A percentile compares a stretch with the other conserved stretches of the same genome.
Evolutionary conservation across 306 rosid genomes (phyloP).

Genomic region (Glycyrrhiza uralensis): DNA sequence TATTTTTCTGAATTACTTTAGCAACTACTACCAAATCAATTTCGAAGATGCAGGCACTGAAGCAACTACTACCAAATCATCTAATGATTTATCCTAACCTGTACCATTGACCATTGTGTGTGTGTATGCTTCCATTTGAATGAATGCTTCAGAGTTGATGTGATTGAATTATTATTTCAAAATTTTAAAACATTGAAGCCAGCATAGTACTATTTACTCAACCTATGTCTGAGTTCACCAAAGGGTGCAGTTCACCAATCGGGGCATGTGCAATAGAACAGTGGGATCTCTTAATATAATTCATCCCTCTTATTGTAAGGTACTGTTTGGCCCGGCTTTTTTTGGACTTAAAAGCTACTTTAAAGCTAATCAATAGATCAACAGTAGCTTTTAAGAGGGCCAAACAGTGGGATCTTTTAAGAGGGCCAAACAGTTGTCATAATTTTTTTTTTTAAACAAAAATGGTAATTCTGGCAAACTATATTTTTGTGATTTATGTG

Average conservation of each 20-base stretch:
- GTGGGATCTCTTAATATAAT: not conserved
- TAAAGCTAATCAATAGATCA: too few relatives aligned
- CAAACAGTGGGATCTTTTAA: too few relatives aligned
- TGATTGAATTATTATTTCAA: not conserved
- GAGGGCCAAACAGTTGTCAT: too few relatives aligned
- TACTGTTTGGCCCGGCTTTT: too few relatives aligned
- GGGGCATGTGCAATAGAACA: not conserved
- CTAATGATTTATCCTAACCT: not conserved
- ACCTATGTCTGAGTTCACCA: not conserved
- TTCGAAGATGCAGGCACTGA: not conserved
- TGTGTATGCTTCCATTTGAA: not conserved
- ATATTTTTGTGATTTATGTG: not conserved
- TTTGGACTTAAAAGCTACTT: too few relatives aligned
- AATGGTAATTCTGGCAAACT: not conserved
- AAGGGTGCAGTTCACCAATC: not conserved
- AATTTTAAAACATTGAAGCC: not conserved
- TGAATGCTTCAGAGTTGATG: not conserved
- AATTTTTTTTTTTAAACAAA: too few relatives aligned
- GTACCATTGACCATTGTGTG: not conserved
- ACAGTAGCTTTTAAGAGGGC: too few relatives aligned
- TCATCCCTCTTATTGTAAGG: not conserved
- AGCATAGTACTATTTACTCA: not conserved
- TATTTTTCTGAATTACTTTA: not conserved
- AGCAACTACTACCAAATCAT: not conserved
- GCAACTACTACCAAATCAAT: not conserved